Evolutionary conservation across 2,329 filamentous ascomycete genomes (phyloP), one percentile per base, ranked within the genome.

Genomic region (Calonectria pseudoreteaudii): DNA sequence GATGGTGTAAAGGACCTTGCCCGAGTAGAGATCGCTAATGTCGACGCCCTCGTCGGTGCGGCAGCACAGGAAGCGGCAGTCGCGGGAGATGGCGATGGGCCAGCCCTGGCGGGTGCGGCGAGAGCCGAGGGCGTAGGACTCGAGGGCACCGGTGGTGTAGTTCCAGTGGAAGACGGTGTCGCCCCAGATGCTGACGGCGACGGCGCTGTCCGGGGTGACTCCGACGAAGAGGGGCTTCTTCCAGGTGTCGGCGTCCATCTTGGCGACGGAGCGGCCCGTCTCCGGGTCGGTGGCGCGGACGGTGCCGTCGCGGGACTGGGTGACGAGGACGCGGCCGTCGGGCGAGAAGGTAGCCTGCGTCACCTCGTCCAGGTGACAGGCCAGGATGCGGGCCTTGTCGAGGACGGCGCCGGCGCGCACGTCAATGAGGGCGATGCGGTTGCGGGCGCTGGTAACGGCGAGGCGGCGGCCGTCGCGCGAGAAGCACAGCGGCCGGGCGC

Each of bases 31-130:
- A 53, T 85, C 83, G 64, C 81, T 81, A 8, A 85, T 76, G 52
- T 85, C 84, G 8, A 84, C 79, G 11, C 84, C 84, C 1, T 83
- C 81, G 58, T 84, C 82, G 1, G 81, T 85, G 58, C 83, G 78
- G 66, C 83, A 85, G 60, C 77, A 81, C 28, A 85, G 60, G 70
- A 84, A 84, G 36, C 80, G 75, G 38, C 83, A 84, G 71, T 85
- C 83, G 0, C 79, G 79, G 9, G 84, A 85, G n/a, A 85, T 78
- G 41, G 80, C 80, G 14, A 85, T 73, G 3, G 84, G 84, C 82
- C 83, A 84, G 2, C 84, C 84, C 73, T 85, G 83, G 36, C 75
- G 77, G 9, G 62, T 72, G 62, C 83, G 77, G 26, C 81, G 78
- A 10, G 77, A 75, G 30, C 83, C 78, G n/a, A 85, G 76, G 49